Base-by-base conservation (phyloP, 2,329 filamentous ascomycete genomes). In the Diaporthe capsici region DNA sequence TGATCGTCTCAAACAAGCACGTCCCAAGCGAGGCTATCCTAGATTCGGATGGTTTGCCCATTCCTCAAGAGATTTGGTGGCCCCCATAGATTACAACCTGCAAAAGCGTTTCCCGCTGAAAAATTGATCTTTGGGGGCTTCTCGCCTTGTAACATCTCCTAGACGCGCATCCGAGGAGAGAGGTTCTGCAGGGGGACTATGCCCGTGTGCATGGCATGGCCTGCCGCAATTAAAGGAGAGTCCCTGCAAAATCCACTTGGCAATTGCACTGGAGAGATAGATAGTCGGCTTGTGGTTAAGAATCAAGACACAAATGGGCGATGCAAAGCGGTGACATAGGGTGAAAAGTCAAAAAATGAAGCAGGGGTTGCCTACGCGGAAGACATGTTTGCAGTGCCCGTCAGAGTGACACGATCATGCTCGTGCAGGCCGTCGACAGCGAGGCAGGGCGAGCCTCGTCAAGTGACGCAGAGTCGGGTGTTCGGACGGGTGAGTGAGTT, bases 311-410 rank as follows among this genome's bases (percentile, higher is more conserved):
- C 17, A 31, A 28, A 65, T 25, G 20, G 47, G 58, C 8, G 20
- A 28, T 31, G 5, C 0, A 3, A 53, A 37, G 39, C 44, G 42
- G 70, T 34, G 28, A 25, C 39, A 9, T n/a, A 25, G 6, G 28
- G 4, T 65, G 42, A 28, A 49, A 57, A 61, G 39, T 28, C 20
- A 61, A 61, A 15, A 37, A 28, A n/a, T 37, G 34, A 53, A 67
- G 34, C n/a, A 28, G 49, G 37, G 57, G 20, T 65, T 55, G 49
- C 75, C 60, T 77, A 77, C 76, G 73, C 76, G 44, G 76, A 75
- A 73, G 76, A 67, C 76, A 77, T 77, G 42, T 44, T 58, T 61
- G 68, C 37, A 61, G 37, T 44, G 37, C 28, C 39, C 28, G 70
- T 70, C 70, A 73, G 47, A 47, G 39, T 44, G 34, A 71, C 73